Evolutionary conservation across 2,329 filamentous ascomycete species (phyloP).

Genomic region (Penicillium psychrosexuale): DNA sequence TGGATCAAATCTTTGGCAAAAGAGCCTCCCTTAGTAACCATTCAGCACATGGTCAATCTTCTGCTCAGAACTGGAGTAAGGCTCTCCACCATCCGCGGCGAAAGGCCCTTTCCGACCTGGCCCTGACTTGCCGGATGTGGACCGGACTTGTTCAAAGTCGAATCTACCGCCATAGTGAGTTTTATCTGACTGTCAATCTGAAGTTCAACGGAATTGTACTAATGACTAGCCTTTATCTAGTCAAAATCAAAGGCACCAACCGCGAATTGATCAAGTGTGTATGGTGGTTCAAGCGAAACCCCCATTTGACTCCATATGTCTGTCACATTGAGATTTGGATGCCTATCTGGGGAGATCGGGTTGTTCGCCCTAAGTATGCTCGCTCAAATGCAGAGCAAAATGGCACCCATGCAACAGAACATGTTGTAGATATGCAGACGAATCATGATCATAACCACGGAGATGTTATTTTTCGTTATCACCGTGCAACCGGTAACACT

Average conservation of each 20-base stretch:
- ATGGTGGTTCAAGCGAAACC: slow-evolving; percentile 57
- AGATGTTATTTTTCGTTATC: slow-evolving; percentile 26
- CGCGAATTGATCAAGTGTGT: slow-evolving; percentile 60
- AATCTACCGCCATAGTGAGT: slow-evolving; percentile 64
- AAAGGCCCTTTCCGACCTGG: slow-evolving; percentile 64
- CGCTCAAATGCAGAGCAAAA: neutral
- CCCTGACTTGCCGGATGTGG: slow-evolving; percentile 60
- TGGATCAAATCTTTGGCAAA: slow-evolving; percentile 69
- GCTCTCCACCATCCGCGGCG: slow-evolving; percentile 64
- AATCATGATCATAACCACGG: neutral
- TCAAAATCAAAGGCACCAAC: slow-evolving; percentile 70
- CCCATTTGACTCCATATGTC: slow-evolving; percentile 62
- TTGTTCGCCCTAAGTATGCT: slow-evolving; percentile 43
- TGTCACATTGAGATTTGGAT: slow-evolving; percentile 76
- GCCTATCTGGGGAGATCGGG: slow-evolving; percentile 63
- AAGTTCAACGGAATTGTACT: neutral
- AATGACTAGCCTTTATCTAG: slow-evolving; percentile 20
- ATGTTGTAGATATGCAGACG: neutral
- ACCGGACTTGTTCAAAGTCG: slow-evolving; percentile 66
- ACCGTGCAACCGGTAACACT: slow-evolving; percentile 57
- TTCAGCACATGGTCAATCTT: slow-evolving; percentile 53
- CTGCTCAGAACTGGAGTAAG: slow-evolving; percentile 60
- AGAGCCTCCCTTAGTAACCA: slow-evolving; percentile 53
- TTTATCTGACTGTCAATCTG: neutral
- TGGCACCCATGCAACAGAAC: neutral